A percentile compares a stretch with the other conserved stretches of the same genome.
Evolutionary conservation across 139 green algal species (phyloP).

Genomic region (Zygnema cylindricum): DNA sequence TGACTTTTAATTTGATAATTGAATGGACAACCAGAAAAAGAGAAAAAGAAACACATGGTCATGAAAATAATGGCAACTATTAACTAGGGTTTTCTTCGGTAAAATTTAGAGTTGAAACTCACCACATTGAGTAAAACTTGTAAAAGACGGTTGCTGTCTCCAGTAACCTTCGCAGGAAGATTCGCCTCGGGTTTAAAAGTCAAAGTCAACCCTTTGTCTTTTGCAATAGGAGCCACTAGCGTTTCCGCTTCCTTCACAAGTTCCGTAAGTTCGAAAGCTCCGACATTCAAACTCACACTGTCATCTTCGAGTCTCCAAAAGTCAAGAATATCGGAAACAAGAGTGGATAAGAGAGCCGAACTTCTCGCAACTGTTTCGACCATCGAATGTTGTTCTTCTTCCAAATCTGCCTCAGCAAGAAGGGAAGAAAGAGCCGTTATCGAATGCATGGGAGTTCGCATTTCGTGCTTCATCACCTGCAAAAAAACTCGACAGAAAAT

Average conservation of each 20-base stretch:
- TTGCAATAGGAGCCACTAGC: slow-evolving; percentile 24
- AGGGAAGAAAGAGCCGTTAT: slow-evolving; percentile 57
- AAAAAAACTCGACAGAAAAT: too few relatives aligned
- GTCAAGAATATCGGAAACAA: slow-evolving; percentile 58
- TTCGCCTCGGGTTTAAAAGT: slow-evolving; percentile 26
- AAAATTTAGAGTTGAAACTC: background rate
- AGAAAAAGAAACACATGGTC: too few relatives aligned
- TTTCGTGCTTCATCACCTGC: slow-evolving; percentile 59
- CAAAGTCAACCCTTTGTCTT: slow-evolving; percentile 35
- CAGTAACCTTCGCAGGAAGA: slow-evolving; percentile 36
- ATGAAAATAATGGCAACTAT: too few relatives aligned
- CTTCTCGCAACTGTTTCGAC: slow-evolving; percentile 35
- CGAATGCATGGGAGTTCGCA: slow-evolving; percentile 59
- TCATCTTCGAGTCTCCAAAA: slow-evolving; percentile 58
- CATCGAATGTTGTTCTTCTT: slow-evolving; percentile 43
- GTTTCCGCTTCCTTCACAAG: slow-evolving; percentile 37
- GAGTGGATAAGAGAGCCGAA: slow-evolving; percentile 37
- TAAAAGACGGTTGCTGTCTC: slow-evolving; percentile 42
- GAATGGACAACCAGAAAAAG: too few relatives aligned
- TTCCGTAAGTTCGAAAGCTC: slow-evolving; percentile 39
- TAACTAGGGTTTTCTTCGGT: too few relatives aligned
- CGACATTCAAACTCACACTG: slow-evolving; percentile 34
- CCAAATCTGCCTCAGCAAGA: slow-evolving; percentile 38
- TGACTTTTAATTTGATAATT: too few relatives aligned
- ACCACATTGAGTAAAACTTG: slow-evolving; percentile 60